Percentiles rank a stretch among this genome's conserved stretches.
phyloP scores from a whole-genome alignment of 768 basidiomycete genomes.

The Sarcodon aspratus region DNA sequence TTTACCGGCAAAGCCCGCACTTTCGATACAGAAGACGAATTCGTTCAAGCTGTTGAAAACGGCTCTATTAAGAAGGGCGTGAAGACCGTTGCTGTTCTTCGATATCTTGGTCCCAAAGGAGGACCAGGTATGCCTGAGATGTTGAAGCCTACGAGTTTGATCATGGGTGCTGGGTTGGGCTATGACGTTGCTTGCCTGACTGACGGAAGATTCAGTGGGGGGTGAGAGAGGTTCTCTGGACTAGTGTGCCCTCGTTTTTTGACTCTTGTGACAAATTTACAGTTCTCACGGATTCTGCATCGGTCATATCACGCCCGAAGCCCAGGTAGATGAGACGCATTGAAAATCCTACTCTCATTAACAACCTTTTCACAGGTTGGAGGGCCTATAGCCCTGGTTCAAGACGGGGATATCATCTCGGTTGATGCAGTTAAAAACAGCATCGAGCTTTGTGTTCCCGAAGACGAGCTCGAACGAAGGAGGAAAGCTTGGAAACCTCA shows the following conservation, averaged over 20 bases:
- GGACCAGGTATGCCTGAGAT: constrained; percentile 99
- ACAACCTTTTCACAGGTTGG: constrained; percentile 32
- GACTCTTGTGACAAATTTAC: constrained; percentile 1
- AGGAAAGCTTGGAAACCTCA: constrained; percentile 71
- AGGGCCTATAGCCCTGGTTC: constrained; percentile 84
- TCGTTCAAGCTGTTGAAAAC: constrained; percentile 78
- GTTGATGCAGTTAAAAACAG: constrained; percentile 86
- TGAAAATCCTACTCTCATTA: too few relatives aligned
- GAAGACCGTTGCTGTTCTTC: constrained; percentile 91
- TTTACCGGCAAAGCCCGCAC: constrained; percentile 89
- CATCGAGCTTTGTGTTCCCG: constrained; percentile 65
- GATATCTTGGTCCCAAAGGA: constrained; percentile 95
- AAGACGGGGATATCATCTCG: constrained; percentile 78
- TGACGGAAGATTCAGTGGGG: constrained; percentile 96
- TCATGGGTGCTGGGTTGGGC: constrained; percentile 97
- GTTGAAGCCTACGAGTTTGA: constrained; percentile 94
- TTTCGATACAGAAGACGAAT: constrained; percentile 86
- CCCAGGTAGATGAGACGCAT: constrained; percentile 30
- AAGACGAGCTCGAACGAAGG: constrained; percentile 69
- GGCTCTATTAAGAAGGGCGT: constrained; percentile 88
- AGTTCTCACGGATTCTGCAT: constrained; percentile 96
- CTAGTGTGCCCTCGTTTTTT: not conserved
- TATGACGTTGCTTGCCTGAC: constrained; percentile 94
- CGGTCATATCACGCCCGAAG: constrained; percentile 95
- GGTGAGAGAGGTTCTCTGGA: constrained; percentile 39